Evolutionary conservation across 805 yeast species (phyloP).

Genomic region (Pichia deserticola): DNA sequence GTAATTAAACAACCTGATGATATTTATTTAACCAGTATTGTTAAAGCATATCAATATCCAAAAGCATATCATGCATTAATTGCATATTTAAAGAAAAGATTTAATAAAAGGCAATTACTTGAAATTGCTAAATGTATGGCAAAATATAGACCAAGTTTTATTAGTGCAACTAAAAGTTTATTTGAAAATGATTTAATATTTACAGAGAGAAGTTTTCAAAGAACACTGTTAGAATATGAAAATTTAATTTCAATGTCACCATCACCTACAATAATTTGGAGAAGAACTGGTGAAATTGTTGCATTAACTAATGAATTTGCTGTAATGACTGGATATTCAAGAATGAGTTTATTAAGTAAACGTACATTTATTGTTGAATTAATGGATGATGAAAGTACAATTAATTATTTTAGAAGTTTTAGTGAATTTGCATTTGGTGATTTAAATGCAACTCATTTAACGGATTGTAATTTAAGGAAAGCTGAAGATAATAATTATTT

Average conservation of each 20-base stretch:
- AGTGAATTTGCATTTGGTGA: conserved; percentile 67
- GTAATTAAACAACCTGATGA: conserved; percentile 46
- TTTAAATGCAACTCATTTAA: conserved; percentile 43
- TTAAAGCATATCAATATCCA: conserved; percentile 53
- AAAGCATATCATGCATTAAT: conserved; percentile 56
- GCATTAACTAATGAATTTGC: conserved; percentile 71
- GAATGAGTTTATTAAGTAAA: conserved; percentile 48
- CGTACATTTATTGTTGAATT: conserved; percentile 69
- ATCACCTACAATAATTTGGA: conserved; percentile 78
- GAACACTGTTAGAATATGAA: conserved; percentile 52
- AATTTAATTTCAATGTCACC: conserved; percentile 51
- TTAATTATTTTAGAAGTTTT: conserved; percentile 65
- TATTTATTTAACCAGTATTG: conserved; percentile 35
- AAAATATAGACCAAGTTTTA: conserved; percentile 67
- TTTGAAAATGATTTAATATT: conserved; percentile 64
- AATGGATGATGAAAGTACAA: conserved; percentile 72
- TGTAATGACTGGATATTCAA: conserved; percentile 56
- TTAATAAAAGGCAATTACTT: conserved; percentile 32
- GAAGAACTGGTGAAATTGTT: conserved; percentile 80
- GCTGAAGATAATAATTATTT: conserved; percentile 33
- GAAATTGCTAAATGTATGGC: conserved; percentile 52
- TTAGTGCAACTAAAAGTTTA: conserved; percentile 64
- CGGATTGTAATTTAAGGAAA: conserved; percentile 40
- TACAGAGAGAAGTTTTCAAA: conserved; percentile 51
- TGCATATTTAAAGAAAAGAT: conserved; percentile 44